These are phyloP conservation scores for Diaporthe amygdali DNA, from an alignment of 2,329 filamentous ascomycete genomes.

Conservation along the genomic window DNA sequence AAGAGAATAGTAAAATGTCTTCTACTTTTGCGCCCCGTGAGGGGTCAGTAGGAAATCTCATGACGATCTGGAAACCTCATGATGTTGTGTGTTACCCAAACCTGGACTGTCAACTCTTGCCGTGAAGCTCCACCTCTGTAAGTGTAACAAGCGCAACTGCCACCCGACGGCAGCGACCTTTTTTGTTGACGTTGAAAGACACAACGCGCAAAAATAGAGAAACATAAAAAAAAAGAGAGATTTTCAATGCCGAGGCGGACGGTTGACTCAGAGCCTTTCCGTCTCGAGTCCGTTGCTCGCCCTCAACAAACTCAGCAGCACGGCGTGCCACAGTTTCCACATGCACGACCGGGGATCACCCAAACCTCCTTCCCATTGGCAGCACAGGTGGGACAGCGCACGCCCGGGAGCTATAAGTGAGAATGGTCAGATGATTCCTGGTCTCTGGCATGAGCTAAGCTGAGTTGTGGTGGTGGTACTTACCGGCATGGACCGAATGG, in stretches of 20 bases:
- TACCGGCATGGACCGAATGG: conserved; percentile 28
- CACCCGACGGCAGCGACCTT: conserved; percentile 18
- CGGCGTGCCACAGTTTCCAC: conserved; percentile 56
- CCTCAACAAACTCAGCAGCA: conserved; percentile 32
- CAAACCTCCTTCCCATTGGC: conserved; percentile 56
- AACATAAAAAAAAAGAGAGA: not conserved
- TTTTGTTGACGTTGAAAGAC: not conserved
- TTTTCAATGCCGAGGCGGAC: not conserved
- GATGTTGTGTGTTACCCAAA: conserved; percentile 7
- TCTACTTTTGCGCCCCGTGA: conserved; percentile 22
- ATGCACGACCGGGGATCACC: conserved; percentile 59
- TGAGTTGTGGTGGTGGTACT: not conserved
- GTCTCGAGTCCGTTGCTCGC: not conserved
- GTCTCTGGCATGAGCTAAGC: not conserved
- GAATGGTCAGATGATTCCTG: not conserved
- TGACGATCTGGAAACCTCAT: conserved; percentile 6
- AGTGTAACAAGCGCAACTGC: conserved; percentile 23
- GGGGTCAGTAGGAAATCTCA: conserved; percentile 17
- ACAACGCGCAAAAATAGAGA: not conserved
- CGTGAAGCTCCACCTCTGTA: conserved; percentile 26
- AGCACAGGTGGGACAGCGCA: conserved; percentile 57
- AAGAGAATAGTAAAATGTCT: conserved; percentile 20
- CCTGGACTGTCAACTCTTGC: conserved; percentile 14
- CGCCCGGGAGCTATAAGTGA: conserved; percentile 48
- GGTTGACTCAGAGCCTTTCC: not conserved